Evolutionary conservation across 202 grass and related monocot species (phyloP), one percentile per base, ranked within the genome.

Genomic region (Schoenoplectus tabernaemontani): DNA sequence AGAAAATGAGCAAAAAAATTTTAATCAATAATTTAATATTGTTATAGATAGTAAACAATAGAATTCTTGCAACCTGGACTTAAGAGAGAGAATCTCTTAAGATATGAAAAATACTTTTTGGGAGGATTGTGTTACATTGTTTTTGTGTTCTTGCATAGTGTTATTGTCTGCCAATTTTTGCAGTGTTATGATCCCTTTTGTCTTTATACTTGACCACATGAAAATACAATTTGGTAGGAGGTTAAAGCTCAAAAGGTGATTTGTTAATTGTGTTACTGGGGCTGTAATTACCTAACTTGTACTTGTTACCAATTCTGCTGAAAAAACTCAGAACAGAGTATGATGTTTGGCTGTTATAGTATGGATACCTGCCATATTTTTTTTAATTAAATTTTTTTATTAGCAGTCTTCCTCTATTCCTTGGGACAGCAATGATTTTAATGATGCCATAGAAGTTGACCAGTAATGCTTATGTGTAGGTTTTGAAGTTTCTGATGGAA

Each of bases 401-500:
- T 72, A 50, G 12, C 26, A 33, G 24, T 71, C 23, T 30, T 72
- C 22, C 20, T 71, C 23, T 32, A n/a, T 72, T 72, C 43, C 68
- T 71, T 72, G 42, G 44, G 10, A 72, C 50, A 30, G 16, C 3
- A 68, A 68, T 42, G 37, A 65, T 68, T 67, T 47, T 24, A 39
- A 44, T 20, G 46, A 46, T 70, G 66, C 15, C 22, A 44, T 20
- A 70, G 41, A 70, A 53, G 15, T 68, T 53, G 44, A 74, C 69
- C 3, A 34, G 24, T 53, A 17, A 53, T n/a, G 15, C 66, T 70
- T 26, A 19, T 81, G 3, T 46, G 37, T 58, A 99, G 96, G 96
- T 99, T 81, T 84, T 99, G 47, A 99, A 99, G 80, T 99, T 99
- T 85, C 86, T 97, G 57, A 97, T 97, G 94, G 94, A 97, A 87